Base-by-base conservation (phyloP, 169 alveolate genomes). In the Eimeria acervulina region DNA sequence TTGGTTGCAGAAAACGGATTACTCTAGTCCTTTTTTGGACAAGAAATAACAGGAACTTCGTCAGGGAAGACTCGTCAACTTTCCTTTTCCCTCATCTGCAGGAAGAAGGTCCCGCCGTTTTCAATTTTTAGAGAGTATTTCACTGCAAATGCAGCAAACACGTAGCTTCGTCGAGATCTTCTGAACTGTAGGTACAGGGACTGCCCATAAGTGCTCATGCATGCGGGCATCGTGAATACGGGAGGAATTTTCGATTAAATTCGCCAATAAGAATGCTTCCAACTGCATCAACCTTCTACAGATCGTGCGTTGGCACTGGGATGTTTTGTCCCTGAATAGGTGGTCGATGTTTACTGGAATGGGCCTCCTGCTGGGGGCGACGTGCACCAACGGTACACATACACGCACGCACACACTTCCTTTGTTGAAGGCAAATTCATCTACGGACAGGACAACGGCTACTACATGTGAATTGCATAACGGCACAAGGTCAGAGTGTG, bases 231-330 rank as follows among this genome's bases (percentile, higher is more conserved):
- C 51, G 1, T 36, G 31, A 33, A 36, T 36, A 19, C 33, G 28
- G 4, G 28, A 36, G 52, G 51, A 72, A 36, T 36, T 21, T 31
- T 31, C 23, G 28, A 36, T 66, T 5, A 3, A 23, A 0, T 66
- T 8, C 19, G 31, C 23, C 42, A 63, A 63, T 63, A 63, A 0
- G 42, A 28, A 26, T 66, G 78, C 28, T 7, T 31, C 78, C 26
- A 40, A 31, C 8, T 28, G 44, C 78, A 28, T 33, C 4, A 72
- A 2, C 31, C 31, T 36, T 47, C 15, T 33, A 15, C 51, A 72
- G 83, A 51, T 36, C 40, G 83, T 72, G 40, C 52, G 83, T 72
- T 36, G n/a, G 83, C 52, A 72, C n/a, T 72, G 0, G 83, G 15
- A 33, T 72, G 36, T 17, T 17, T 12, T 36, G 36, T 15, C 15